phyloP scores from a whole-genome alignment of 2,329 filamentous ascomycete genomes.

The Catunica adiposa region DNA sequence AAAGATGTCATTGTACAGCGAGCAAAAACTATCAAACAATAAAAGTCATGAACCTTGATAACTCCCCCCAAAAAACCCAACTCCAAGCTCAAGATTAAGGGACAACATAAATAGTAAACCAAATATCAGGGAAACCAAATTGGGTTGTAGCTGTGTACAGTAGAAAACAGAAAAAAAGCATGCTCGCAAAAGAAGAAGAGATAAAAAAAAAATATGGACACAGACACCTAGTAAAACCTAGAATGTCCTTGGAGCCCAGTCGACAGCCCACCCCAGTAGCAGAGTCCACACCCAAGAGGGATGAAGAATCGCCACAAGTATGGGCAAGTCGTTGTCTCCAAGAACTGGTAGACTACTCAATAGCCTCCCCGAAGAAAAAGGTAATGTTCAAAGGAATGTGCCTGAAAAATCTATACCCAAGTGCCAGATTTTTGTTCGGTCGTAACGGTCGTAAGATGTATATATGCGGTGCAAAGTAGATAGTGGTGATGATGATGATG shows the following conservation, averaged over 20 bases:
- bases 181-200: not conserved
- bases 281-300: not conserved
- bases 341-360: not conserved
- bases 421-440: conserved; percentile 15
- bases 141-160: not conserved
- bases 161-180: not conserved
- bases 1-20: too few species aligned
- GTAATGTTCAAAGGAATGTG: conserved; percentile 11
- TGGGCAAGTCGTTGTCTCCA: not conserved
- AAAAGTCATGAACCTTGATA: too few species aligned
- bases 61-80: not conserved
- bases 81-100: not conserved
- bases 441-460: conserved; percentile 13
- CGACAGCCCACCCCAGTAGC: not conserved
- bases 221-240: conserved; percentile 2
- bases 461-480: conserved; percentile 8
- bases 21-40: too few species aligned
- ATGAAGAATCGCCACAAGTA: not conserved
- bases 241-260: not conserved
- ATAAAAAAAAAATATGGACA: conserved; percentile 1
- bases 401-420: conserved; percentile 13
- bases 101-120: too few species aligned
- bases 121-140: not conserved
- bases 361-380: not conserved
- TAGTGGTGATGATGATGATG: conserved; percentile 4